Percentiles rank a stretch among this genome's conserved stretches.
phyloP scores from a whole-genome alignment of 768 basidiomycete genomes.

The Boletus rubroflammeus region DNA sequence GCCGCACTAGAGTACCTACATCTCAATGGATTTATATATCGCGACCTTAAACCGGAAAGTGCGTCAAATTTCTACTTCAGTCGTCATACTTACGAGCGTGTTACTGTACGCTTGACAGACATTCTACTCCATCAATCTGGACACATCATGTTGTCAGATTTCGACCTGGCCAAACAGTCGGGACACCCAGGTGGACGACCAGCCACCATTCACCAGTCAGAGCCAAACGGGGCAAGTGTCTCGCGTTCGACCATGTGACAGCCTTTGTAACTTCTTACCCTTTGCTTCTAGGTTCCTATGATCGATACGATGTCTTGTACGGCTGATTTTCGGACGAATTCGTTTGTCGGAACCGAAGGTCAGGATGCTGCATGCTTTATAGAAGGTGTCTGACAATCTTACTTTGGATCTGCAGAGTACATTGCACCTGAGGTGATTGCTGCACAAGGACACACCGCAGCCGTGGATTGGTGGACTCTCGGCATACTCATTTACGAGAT shows the following conservation, averaged over 20 bases:
- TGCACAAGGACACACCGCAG: slow-evolving; percentile 93
- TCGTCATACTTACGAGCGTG: slow-evolving; percentile 1
- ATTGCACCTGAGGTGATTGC: slow-evolving; percentile 99
- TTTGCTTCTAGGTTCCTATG: slow-evolving; percentile 65
- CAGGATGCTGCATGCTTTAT: slow-evolving; percentile 25
- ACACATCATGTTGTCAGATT: slow-evolving; percentile 99
- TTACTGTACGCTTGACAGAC: slow-evolving; percentile 47
- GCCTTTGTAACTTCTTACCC: slow-evolving; percentile 3
- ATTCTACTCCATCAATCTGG: slow-evolving; percentile 97
- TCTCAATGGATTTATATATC: slow-evolving; percentile 98
- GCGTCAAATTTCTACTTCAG: slow-evolving; percentile 35
- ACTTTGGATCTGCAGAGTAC: slow-evolving; percentile 64
- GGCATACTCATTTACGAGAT: slow-evolving; percentile 99
- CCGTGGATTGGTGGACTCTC: slow-evolving; percentile 99
- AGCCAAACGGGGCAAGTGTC: slow-evolving; percentile 77
- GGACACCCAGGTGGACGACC: slow-evolving; percentile 82
- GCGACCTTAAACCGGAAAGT: slow-evolving; percentile 99
- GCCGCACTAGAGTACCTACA: slow-evolving; percentile 98
- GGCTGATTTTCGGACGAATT: slow-evolving; percentile 96
- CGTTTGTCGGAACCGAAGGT: slow-evolving; percentile 99
- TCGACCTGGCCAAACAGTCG: slow-evolving; percentile 96
- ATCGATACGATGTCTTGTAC: slow-evolving; percentile 98
- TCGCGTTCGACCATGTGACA: slow-evolving; percentile 1
- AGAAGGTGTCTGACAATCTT: slow-evolving; percentile 15
- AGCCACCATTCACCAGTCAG: slow-evolving; percentile 80